Base-by-base conservation (phyloP, 1,284 basidiomycete species). In the Cutaneotrichosporon sp. region DNA sequence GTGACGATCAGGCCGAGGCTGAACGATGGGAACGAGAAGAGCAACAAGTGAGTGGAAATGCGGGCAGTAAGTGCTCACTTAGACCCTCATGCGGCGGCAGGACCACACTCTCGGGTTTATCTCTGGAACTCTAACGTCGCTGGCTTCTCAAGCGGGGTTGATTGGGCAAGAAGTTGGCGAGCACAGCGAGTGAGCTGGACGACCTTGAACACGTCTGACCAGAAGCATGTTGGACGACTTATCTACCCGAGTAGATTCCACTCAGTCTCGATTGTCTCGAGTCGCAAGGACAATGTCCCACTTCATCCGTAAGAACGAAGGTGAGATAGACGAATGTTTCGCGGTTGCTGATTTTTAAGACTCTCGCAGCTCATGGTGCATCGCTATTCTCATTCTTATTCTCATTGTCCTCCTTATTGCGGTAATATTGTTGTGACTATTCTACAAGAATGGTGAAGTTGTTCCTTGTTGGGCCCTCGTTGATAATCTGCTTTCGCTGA, bases 111-210 rank as follows among this genome's bases (percentile, higher is more conserved):
- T 96, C 55, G 84, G 86, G 39, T 82, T 85, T 1, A 92, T 96
- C 63, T 82, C 86, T 0, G 89, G 90, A 0, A 90, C 91, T 1
- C 71, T 96, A 37, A 82, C 70, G 50, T 90, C 84, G 2, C 76
- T 96, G 12, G 84, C 86, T 0, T 84, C 88, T 59, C 92, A 96
- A 74, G 91, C 91, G 1, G 87, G 86, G 5, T 76, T 94, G 37
- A 94, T 96, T 81, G 91, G 91, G 0, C 83, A 82, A 47, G 91
- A 96, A 70, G 88, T 94, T 41, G 77, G 71, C 5, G 89, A 92
- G 69, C 91, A 94, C 62, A 87, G 85, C 61, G 88, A 89, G 91
- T 92, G 60, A 54, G 84, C 74, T 12, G 1, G 20, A 24, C 7
- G 14, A 16, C 19, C 12, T 16, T 8, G 17, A 31, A n/a, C 20